Base-by-base conservation (phyloP, 2,329 filamentous ascomycete genomes). In the Ophioceras dolichostomum region DNA sequence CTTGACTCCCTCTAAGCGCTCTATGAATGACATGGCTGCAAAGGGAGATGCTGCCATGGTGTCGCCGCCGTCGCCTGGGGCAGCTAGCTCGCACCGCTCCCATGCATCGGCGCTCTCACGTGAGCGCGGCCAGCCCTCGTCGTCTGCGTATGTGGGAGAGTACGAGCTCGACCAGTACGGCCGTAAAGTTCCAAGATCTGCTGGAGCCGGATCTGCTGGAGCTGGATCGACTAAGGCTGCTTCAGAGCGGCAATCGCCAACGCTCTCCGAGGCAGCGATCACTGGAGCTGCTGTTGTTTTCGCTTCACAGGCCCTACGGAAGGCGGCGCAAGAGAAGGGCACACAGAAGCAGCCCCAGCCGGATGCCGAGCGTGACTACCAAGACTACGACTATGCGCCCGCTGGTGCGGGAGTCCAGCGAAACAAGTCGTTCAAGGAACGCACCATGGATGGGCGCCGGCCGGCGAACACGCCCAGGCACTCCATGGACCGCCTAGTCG, bases 391-490 rank as follows among this genome's bases (percentile, higher is more conserved):
- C 4, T 43, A 53, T 4, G 57, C 60, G 3, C 56, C 58, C 39
- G 69, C 61, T 8, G 73, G 73, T 10, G 16, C 31, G 12, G 30
- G 30, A 13, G 70, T 77, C 10, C 63, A 64, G 36, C 61, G 74
- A 41, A 75, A 79, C 49, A 71, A 68, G 49, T 80, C 76, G 0
- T 80, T 80, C 58, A 79, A 79, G 54, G 73, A 80, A 48, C 70
- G 76, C 22, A 72, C 75, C 2, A 62, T 70, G 51, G 51, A 67
- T 72, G 70, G 68, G 7, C 68, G 66, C 39, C 62, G 67, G 33
- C 71, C 70, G 19, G 64, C 67, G 41, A 68, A 64, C 41, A 72
- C 71, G 21, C 72, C 73, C 3, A 64, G 70, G 5, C 72, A 76
- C 44, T 78, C 73, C 47, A 57, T 75, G 13, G 73, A 78, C 44